Conservation (phyloP, 2,329 filamentous ascomycete genomes). For the Talaromyces amestolkiae region DNA sequence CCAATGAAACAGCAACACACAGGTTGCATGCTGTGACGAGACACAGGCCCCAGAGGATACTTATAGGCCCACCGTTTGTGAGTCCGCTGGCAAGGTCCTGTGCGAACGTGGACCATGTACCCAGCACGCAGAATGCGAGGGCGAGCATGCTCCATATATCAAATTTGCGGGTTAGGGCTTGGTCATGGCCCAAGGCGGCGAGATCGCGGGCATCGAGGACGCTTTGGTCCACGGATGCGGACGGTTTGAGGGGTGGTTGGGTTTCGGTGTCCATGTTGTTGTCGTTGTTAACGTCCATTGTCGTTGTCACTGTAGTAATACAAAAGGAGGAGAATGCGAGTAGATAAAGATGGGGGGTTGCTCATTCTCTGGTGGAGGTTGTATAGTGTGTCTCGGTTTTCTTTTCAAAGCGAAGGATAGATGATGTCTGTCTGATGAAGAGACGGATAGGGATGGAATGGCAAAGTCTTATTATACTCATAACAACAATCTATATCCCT, state of each 20-base stretch:
- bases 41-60: constrained; percentile 56
- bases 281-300: neutral
- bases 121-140: constrained; percentile 57
- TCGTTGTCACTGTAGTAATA: constrained; percentile 6
- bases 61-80: constrained; percentile 54
- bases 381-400: no score
- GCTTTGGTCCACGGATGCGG: constrained; percentile 28
- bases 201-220: constrained; percentile 43
- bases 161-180: constrained; percentile 50
- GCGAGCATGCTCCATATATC: constrained; percentile 57
- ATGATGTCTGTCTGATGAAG: no score
- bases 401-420: neutral
- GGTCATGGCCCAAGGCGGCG: constrained; percentile 44
- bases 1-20: constrained; percentile 56
- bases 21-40: constrained; percentile 55
- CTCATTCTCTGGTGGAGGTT: constrained; percentile 13
- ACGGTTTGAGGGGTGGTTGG: constrained; percentile 14
- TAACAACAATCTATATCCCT: neutral
- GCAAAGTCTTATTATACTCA: neutral
- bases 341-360: neutral
- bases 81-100: constrained; percentile 54
- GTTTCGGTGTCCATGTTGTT: constrained; percentile 10
- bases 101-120: constrained; percentile 59
- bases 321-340: neutral
- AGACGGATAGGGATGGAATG: neutral